Evolutionary conservation across 2,329 filamentous ascomycete genomes (phyloP).

Genomic region (Coniochaeta sp.): DNA sequence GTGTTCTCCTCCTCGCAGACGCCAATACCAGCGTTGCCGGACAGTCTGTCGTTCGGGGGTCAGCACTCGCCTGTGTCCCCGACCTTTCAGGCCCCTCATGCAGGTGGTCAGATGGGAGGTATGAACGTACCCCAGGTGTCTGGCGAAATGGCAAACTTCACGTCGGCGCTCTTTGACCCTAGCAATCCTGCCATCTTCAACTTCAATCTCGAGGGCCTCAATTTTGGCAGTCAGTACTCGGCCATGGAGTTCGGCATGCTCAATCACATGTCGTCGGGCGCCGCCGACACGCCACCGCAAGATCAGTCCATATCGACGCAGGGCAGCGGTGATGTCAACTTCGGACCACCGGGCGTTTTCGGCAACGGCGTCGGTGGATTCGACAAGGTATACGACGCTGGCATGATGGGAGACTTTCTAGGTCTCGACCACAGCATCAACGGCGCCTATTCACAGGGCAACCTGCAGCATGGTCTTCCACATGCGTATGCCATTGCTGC

Average conservation of each 20-base stretch:
- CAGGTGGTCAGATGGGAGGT: conserved; percentile 33
- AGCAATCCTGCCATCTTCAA: conserved; percentile 92
- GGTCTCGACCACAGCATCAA: conserved; percentile 42
- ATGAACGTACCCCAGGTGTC: conserved; percentile 43
- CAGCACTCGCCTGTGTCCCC: conserved; percentile 71
- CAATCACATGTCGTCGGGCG: conserved; percentile 89
- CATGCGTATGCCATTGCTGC: conserved; percentile 60
- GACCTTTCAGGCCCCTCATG: conserved; percentile 54
- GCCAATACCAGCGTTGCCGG: conserved; percentile 36
- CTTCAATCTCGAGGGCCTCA: conserved; percentile 88
- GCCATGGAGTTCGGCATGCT: conserved; percentile 95
- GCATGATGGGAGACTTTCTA: conserved; percentile 45
- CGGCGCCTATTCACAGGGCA: conserved; percentile 46
- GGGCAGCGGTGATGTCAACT: conserved; percentile 29
- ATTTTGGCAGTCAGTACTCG: conserved; percentile 94
- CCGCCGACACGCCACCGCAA: conserved; percentile 68
- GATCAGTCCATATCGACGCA: conserved; percentile 46
- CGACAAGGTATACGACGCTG: conserved; percentile 42
- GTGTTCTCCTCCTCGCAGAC: conserved; percentile 41
- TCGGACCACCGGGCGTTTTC: conserved; percentile 39
- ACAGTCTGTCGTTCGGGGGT: conserved; percentile 48
- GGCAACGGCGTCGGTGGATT: conserved; percentile 40
- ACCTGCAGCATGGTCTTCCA: conserved; percentile 54
- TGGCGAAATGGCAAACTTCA: conserved; percentile 43
- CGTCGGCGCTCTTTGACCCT: conserved; percentile 67